Base-by-base conservation (phyloP, 2,329 filamentous ascomycete species). In the Trichoderma simmonsii region DNA sequence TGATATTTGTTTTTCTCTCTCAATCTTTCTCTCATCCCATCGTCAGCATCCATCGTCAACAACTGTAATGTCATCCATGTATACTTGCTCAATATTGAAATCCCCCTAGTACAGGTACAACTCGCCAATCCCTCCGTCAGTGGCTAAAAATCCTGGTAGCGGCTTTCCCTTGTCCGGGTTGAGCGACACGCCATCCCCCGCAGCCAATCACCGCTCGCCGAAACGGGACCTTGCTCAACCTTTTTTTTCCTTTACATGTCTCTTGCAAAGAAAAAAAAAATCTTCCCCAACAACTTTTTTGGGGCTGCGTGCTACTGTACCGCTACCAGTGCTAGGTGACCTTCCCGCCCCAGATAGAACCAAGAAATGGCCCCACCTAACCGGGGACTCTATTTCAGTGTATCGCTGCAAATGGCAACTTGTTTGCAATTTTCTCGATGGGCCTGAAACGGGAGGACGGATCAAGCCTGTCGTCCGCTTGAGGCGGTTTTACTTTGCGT, bases 281-380 rank as follows among this genome's bases (percentile, higher is more conserved):
- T 43, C 63, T 76, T 77, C 77, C 77, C 77, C 77, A 79, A 79
- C 77, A 79, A 79, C 73, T 78, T 77, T 78, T 77, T 73, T 61
- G n/a, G 48, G 48, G 48, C n/a, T 12, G 48, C 21, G 48, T 51
- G 43, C 43, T 21, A 51, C 43, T 51, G 11, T 51, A 21, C 43
- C n/a, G n/a, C 18, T 51, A 51, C 43, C 36, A 39, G n/a, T 21
- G n/a, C 43, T 51, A 21, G n/a, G 9, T 24, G 21, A 11, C n/a
- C 48, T 54, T 54, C 21, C 48, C 48, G 48, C 48, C 48, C 48
- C 48, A 54, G 48, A 54, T 21, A 43, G 48, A 30, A 30, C 28
- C 6, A 30, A 30, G 28, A 30, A 28, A 28, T 28, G 28, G 6
- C 28, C 28, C 48, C 48, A 54, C 48, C 11, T 11, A 6, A 21